Evolutionary conservation across 2,329 filamentous ascomycete genomes (phyloP).

Genomic region (Cladosporium sp.): DNA sequence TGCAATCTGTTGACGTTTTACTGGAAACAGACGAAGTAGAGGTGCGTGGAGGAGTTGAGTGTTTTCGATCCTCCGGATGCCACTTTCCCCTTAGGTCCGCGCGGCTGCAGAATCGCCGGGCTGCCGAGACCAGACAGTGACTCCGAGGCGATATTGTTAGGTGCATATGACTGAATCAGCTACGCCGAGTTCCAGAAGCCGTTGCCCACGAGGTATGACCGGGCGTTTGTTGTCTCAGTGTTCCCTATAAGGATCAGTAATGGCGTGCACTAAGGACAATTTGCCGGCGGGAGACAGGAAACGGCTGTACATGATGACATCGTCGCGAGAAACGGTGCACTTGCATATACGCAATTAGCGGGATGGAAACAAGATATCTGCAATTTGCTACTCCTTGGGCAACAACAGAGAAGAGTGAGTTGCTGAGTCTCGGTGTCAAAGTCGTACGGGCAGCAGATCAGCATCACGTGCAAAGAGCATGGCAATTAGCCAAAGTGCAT

Average conservation of each 20-base stretch:
- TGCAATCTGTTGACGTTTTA: background rate
- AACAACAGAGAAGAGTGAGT: background rate
- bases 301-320: constrained; percentile 4
- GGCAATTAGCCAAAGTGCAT: background rate
- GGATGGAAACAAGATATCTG: background rate
- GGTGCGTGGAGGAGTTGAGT: background rate
- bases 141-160: background rate
- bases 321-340: background rate
- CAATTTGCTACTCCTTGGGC: background rate
- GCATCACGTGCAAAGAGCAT: background rate
- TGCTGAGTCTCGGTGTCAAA: background rate
- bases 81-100: background rate
- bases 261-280: constrained; percentile 1
- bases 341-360: background rate
- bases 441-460: background rate
- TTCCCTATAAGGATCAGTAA: background rate
- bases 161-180: background rate
- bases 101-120: background rate
- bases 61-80: background rate
- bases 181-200: background rate
- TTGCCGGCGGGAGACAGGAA: background rate
- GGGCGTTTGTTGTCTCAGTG: constrained; percentile 3
- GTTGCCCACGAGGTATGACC: background rate
- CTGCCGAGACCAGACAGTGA: background rate
- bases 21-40: background rate